Percentiles rank a stretch among this genome's conserved stretches.
phyloP scores from a whole-genome alignment of 371 early-diverging fungal species.

The Mortierella sp. region DNA sequence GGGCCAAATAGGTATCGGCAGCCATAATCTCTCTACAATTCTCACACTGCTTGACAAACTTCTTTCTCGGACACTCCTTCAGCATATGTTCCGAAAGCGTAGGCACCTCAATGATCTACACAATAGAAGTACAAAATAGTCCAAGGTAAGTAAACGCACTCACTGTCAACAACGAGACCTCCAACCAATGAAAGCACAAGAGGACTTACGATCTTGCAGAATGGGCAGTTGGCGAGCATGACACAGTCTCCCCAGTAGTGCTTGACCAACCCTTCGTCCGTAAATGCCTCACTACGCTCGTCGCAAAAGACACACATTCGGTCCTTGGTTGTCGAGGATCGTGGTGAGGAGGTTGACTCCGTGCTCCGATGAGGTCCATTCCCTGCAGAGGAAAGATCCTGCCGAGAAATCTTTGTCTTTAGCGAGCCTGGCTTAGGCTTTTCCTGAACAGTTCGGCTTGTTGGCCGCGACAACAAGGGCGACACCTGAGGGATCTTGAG shows the following conservation, averaged over 20 bases:
- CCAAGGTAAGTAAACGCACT: neutral
- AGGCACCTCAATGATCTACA: slow-evolving; percentile 82
- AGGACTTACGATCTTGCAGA: slow-evolving; percentile 77
- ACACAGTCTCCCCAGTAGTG: slow-evolving; percentile 88
- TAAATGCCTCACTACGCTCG: slow-evolving; percentile 74
- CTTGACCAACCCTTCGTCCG: slow-evolving; percentile 78
- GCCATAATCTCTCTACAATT: slow-evolving; percentile 75
- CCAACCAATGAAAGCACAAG: neutral
- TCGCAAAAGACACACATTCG: slow-evolving; percentile 85
- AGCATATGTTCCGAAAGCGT: slow-evolving; percentile 77
- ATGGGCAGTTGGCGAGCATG: slow-evolving; percentile 77
- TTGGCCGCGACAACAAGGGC: neutral
- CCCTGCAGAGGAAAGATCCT: slow-evolving; percentile 1
- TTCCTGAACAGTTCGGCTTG: slow-evolving; percentile 28
- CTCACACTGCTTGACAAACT: slow-evolving; percentile 74
- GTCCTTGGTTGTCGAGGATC: slow-evolving; percentile 22
- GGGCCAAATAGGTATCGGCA: slow-evolving; percentile 71
- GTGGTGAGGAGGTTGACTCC: slow-evolving; percentile 7
- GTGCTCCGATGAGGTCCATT: neutral
- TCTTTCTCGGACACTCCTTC: slow-evolving; percentile 74
- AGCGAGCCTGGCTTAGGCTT: slow-evolving; percentile 18
- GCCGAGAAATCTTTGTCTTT: slow-evolving; percentile 9
- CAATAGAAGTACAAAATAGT: neutral
- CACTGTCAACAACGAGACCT: neutral
- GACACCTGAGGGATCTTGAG: slow-evolving; percentile 11